Conservation (phyloP, 345 rosid genomes). For the Eucalyptus sp. region DNA sequence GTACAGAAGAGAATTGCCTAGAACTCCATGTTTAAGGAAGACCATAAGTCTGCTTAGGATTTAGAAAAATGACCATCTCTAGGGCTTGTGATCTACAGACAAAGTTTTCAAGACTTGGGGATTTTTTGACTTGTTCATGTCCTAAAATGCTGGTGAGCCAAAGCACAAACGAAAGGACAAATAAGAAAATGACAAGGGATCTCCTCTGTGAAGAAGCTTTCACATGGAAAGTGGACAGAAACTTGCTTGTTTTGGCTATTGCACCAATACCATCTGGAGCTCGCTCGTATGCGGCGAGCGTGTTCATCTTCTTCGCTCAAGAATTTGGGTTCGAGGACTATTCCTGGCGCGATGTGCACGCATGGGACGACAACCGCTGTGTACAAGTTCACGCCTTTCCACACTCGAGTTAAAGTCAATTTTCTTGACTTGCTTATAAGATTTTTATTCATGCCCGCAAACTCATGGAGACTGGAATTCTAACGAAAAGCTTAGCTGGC, state of each 20-base stretch:
- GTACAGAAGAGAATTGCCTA: not conserved
- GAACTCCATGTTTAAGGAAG: not conserved
- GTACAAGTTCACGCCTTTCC: not conserved
- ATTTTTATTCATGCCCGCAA: not conserved
- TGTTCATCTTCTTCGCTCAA: not conserved
- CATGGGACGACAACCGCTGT: not conserved
- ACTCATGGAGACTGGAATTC: not conserved
- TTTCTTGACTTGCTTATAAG: not conserved
- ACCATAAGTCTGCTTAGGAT: not conserved
- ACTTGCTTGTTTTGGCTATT: not conserved
- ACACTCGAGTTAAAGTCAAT: not conserved
- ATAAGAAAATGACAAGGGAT: not conserved
- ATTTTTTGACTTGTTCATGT: not conserved
- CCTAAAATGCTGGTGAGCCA: not conserved
- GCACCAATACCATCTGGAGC: not conserved
- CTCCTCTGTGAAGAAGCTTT: not conserved
- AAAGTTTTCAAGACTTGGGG: not conserved
- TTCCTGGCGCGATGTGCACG: not conserved
- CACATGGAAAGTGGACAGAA: not conserved
- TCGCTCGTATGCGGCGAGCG: not conserved
- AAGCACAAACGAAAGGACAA: not conserved
- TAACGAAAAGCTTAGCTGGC: not conserved
- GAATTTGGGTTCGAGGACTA: not conserved
- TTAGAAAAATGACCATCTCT: not conserved
- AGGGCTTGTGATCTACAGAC: not conserved